Base-by-base conservation (phyloP, 306 rosid genomes). In the Arachis hypogaea region DNA sequence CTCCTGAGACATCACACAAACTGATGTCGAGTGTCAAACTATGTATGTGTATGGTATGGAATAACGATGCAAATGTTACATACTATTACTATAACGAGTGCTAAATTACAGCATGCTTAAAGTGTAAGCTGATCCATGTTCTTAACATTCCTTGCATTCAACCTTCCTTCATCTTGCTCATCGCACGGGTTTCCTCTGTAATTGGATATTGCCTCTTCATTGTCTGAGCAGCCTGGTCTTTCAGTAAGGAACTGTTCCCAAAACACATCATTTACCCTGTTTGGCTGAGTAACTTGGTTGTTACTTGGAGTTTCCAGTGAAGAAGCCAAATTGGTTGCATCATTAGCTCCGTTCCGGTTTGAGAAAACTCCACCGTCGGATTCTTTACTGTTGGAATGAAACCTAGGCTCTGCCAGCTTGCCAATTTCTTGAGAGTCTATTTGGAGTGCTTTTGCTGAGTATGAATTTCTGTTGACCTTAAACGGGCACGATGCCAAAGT, bases 171-270 rank as follows among this genome's bases (percentile, higher is more conserved):
- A 4, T 89, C 90, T 68, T 84, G 91, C 78, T 91, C 99, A 14
- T 83, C 90, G 51, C 54, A 70, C 5, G 83, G 71, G 72, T 69
- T 88, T 73, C 72, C 87, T 71, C 88, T 82, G 62, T 86, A 85
- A 84, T 83, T 89, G 78, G 97, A 94, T 71, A 83, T 86, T 46
- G 97, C 97, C 84, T 94, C 97, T 85, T 94, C 99, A 85, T 87
- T 91, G 78, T 92, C 97, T 14, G 86, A 77, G 59, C 96, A 91
- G 49, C 98, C 98, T 9, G 98, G 99, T 75, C 98, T 95, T 82
- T 95, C 99, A 0, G 98, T 95, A 45, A 95, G 96, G 82, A 95
- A 95, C 82, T 90, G 98, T 82, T 92, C 99, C 99, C 98, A 95
- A 76, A 95, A 95, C 30, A 87, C 82, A 68, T 95, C 99, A 73